Percentiles rank a stretch among this genome's conserved stretches.
phyloP scores from a whole-genome alignment of 768 basidiomycete genomes.

The Naganishia vishniacii region DNA sequence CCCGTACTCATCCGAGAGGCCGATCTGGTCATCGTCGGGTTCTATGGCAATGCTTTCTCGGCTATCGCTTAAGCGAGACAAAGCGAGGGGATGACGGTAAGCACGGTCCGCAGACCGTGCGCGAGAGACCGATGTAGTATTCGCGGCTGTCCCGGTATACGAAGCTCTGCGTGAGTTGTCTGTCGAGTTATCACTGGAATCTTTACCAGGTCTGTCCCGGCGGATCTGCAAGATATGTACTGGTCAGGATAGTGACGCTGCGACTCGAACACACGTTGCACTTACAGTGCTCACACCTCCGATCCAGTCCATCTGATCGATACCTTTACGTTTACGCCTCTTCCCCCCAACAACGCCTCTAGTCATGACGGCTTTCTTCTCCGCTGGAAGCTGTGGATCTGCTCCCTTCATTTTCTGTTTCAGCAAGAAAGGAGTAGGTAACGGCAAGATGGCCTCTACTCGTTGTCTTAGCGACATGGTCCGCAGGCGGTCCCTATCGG shows the following conservation, averaged over 20 bases:
- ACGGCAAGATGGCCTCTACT: background rate
- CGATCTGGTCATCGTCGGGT: conserved; percentile 21
- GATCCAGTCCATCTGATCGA: conserved; percentile 44
- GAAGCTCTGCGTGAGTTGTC: conserved; percentile 19
- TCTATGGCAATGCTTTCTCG: conserved; percentile 11
- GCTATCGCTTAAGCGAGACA: conserved; percentile 10
- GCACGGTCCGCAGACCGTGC: conserved; percentile 18
- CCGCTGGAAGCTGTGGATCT: background rate
- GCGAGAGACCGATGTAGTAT: conserved; percentile 20
- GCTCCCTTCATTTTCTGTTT: conserved; percentile 14
- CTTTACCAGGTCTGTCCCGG: conserved; percentile 22
- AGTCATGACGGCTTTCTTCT: conserved; percentile 42
- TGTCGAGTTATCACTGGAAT: conserved; percentile 26
- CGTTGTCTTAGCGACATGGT: conserved; percentile 12
- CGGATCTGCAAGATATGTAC: conserved; percentile 25
- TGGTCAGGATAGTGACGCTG: conserved; percentile 31
- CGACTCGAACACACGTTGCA: background rate
- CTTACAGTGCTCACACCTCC: conserved; percentile 40
- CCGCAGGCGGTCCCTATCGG: background rate
- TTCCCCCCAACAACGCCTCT: conserved; percentile 37
- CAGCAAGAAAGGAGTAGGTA: conserved; percentile 22
- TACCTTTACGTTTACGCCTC: conserved; percentile 26
- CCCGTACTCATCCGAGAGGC: conserved; percentile 26
- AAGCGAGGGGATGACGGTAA: conserved; percentile 1
- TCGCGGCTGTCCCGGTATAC: conserved; percentile 1